Evolutionary conservation across 106 monocot genomes (phyloP).

Genomic region (Agapanthus africanus): DNA sequence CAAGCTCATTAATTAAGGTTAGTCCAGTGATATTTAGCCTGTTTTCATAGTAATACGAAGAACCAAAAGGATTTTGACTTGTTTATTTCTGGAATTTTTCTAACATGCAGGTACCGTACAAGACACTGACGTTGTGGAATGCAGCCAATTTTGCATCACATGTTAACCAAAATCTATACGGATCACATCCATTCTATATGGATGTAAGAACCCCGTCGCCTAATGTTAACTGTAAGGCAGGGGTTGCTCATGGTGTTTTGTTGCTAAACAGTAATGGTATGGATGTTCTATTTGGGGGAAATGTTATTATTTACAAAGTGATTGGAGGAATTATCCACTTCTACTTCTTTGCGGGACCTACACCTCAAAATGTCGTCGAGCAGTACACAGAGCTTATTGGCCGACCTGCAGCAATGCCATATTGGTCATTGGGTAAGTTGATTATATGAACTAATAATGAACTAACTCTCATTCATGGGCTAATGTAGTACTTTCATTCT

Average conservation of each 20-base stretch:
- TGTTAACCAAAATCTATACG: conserved; percentile 47
- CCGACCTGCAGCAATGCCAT: conserved; percentile 50
- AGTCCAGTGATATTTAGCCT: no score
- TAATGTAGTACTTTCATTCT: no score
- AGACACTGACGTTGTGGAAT: conserved; percentile 64
- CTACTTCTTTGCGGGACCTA: conserved; percentile 52
- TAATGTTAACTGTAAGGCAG: not conserved
- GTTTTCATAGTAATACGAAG: no score
- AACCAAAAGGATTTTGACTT: no score
- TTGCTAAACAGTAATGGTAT: conserved; percentile 61
- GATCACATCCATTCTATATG: conserved; percentile 74
- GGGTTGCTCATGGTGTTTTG: conserved; percentile 36
- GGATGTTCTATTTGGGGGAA: conserved; percentile 38
- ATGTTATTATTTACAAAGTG: conserved; percentile 44
- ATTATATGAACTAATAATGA: no score
- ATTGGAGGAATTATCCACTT: conserved; percentile 54
- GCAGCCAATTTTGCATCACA: conserved; percentile 27
- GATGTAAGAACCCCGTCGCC: conserved; percentile 35
- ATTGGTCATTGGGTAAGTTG: conserved; percentile 70
- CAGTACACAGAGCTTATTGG: conserved; percentile 60
- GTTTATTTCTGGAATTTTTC: no score
- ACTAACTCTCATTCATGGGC: no score
- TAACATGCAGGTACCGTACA: no score
- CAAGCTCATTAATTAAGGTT: not conserved
- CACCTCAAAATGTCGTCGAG: conserved; percentile 27